phyloP scores from a whole-genome alignment of 495 filamentous ascomycete genomes.

The Lasiosphaeria ovina region DNA sequence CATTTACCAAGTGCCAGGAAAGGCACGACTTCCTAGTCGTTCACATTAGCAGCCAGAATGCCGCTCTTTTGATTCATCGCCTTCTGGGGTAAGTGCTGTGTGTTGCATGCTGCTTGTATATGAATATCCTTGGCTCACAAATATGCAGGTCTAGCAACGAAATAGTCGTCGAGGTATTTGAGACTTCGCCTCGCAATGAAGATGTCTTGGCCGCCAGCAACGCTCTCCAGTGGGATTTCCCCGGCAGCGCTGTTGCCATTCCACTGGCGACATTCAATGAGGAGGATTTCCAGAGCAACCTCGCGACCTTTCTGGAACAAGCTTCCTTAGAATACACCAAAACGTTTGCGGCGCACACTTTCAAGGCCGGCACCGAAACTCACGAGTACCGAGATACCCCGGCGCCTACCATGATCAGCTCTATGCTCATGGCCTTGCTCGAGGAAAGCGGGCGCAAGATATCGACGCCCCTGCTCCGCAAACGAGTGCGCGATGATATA shows the following conservation, averaged over 20 bases:
- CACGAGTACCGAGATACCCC: constrained; percentile 56
- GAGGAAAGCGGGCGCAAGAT: constrained; percentile 48
- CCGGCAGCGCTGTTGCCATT: constrained; percentile 39
- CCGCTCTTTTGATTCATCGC: constrained; percentile 50
- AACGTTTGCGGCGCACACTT: constrained; percentile 46
- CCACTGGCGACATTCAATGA: constrained; percentile 44
- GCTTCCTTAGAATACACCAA: constrained; percentile 57
- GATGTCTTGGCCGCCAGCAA: constrained; percentile 38
- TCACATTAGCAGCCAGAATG: constrained; percentile 55
- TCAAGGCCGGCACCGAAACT: constrained; percentile 48
- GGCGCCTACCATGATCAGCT: constrained; percentile 51
- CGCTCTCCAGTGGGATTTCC: constrained; percentile 42
- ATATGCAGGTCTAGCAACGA: constrained; percentile 1
- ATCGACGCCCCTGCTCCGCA: constrained; percentile 40
- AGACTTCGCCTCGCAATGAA: constrained; percentile 51
- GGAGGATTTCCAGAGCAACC: constrained; percentile 42
- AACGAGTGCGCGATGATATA: constrained; percentile 61
- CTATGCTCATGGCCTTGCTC: constrained; percentile 56
- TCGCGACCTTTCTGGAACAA: constrained; percentile 57
- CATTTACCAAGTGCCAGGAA: constrained; percentile 19
- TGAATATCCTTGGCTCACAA: background rate
- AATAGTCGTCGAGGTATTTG: constrained; percentile 53
- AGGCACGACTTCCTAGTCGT: constrained; percentile 40
- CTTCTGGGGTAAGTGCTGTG: constrained; percentile 36
- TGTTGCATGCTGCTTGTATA: background rate